phyloP scores from a whole-genome alignment of 805 yeast genomes.

The Scheffersomyces coipomensis region DNA sequence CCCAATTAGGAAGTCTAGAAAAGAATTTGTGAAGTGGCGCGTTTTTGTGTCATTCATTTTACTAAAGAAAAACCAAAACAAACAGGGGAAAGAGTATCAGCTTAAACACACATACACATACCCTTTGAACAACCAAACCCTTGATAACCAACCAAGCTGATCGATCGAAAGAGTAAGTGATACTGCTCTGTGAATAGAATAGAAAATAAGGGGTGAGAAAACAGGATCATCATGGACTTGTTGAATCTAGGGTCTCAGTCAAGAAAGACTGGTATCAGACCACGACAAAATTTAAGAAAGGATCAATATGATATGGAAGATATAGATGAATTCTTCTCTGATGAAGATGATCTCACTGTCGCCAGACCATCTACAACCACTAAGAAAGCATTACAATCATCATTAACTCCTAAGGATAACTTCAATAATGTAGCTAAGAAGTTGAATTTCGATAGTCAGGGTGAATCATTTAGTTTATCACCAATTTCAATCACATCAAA shows the following conservation, averaged over 20 bases:
- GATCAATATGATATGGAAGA: slow-evolving; percentile 69
- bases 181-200: too few relatives aligned
- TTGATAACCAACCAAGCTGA: too few relatives aligned
- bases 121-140: too few relatives aligned
- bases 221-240: slow-evolving; percentile 36
- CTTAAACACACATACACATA: too few relatives aligned
- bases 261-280: slow-evolving; percentile 63
- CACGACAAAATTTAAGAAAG: slow-evolving; percentile 44
- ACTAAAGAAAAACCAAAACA: neutral
- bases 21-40: slow-evolving; percentile 6
- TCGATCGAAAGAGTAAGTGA: too few relatives aligned
- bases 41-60: slow-evolving; percentile 8
- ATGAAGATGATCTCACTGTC: slow-evolving; percentile 34
- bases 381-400: neutral
- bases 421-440: slow-evolving; percentile 30
- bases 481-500: slow-evolving; percentile 23
- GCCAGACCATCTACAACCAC: neutral
- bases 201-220: too few relatives aligned
- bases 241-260: slow-evolving; percentile 56
- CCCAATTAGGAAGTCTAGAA: slow-evolving; percentile 11
- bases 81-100: too few relatives aligned
- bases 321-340: slow-evolving; percentile 64
- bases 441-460: slow-evolving; percentile 34
- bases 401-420: slow-evolving; percentile 3
- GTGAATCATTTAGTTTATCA: slow-evolving; percentile 26